phyloP scores from a whole-genome alignment of 331 rosid species.

The Quercus tomentella region DNA sequence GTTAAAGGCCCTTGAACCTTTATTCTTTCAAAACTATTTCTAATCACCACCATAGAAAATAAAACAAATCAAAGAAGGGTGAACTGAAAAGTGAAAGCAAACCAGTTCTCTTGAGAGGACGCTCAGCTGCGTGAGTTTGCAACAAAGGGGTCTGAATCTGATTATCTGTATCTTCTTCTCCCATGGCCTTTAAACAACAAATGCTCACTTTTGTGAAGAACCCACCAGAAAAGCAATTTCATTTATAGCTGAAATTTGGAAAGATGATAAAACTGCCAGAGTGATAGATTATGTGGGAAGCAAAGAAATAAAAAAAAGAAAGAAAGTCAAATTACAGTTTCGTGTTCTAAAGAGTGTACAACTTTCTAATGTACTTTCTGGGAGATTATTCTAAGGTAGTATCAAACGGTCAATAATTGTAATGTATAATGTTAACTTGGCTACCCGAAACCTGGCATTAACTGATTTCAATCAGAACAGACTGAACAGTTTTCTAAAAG shows the following conservation, averaged over 20 bases:
- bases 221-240: background rate
- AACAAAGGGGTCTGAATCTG: background rate
- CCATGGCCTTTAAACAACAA: background rate
- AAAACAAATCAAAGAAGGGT: background rate
- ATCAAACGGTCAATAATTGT: too few species aligned
- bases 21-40: background rate
- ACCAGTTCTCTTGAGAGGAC: slow-evolving; percentile 4
- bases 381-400: background rate
- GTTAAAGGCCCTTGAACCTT: background rate
- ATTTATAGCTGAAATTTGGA: background rate
- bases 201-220: background rate
- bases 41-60: too few species aligned
- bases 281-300: background rate
- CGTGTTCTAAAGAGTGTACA: background rate
- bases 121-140: background rate
- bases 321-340: background rate
- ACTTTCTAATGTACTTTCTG: background rate
- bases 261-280: background rate
- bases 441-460: too few species aligned
- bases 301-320: background rate
- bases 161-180: background rate
- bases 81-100: background rate
- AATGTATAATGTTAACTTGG: too few species aligned
- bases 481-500: too few species aligned
- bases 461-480: too few species aligned